phyloP scores from a whole-genome alignment of 179 eudicot species.

The Heliamphora pulchella region DNA sequence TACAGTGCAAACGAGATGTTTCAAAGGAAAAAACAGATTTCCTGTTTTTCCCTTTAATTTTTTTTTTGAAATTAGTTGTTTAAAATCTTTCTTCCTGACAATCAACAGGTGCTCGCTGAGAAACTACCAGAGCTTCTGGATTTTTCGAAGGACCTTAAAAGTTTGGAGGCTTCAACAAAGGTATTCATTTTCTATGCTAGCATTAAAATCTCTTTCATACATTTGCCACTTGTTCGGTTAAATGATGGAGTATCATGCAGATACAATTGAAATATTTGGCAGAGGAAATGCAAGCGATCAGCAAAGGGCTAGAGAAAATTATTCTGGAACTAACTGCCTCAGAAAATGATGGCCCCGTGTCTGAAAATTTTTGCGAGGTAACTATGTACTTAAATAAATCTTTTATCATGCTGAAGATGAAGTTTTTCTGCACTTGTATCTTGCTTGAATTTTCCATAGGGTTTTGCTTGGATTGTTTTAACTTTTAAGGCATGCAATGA shows the following conservation, averaged over 20 bases:
- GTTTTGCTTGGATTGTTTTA: neutral
- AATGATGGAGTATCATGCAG: conserved; percentile 32
- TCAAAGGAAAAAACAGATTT: neutral
- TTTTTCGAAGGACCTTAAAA: conserved; percentile 67
- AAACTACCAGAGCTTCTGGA: conserved; percentile 72
- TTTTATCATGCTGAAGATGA: neutral
- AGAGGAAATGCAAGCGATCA: conserved; percentile 86
- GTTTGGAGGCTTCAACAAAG: conserved; percentile 80
- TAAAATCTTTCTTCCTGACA: conserved; percentile 7
- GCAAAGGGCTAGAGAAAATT: conserved; percentile 81
- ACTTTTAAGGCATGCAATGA: neutral
- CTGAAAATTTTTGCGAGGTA: conserved; percentile 70
- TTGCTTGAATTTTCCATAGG: neutral
- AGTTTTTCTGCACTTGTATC: neutral
- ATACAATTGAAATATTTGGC: conserved; percentile 78
- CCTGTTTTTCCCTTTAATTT: too few relatives aligned
- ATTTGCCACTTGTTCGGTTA: neutral
- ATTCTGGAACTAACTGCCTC: conserved; percentile 62
- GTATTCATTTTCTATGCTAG: conserved; percentile 25
- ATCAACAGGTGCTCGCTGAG: conserved; percentile 53
- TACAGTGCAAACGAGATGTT: neutral
- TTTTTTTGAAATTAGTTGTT: neutral
- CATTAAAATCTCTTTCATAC: neutral
- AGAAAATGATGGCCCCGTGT: conserved; percentile 72
- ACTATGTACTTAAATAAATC: neutral